Conservation (phyloP, 495 filamentous ascomycete genomes). For the Penicillium salamii region DNA sequence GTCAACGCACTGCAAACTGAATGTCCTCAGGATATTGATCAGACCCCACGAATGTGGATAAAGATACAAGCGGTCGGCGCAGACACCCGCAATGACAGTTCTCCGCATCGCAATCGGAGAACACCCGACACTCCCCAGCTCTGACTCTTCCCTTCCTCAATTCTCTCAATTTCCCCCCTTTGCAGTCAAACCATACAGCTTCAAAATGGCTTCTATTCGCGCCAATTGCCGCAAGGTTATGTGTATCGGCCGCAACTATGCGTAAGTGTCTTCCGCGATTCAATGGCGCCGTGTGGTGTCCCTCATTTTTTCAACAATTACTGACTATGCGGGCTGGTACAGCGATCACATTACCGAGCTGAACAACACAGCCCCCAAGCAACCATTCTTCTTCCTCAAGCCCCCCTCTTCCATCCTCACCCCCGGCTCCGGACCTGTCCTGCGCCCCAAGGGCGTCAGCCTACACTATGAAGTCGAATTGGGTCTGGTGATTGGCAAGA, state of each 20-base stretch:
- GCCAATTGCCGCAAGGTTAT: conserved; percentile 81
- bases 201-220: conserved; percentile 36
- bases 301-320: not conserved
- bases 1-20: too few species aligned
- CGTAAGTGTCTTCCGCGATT: conserved; percentile 53
- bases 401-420: conserved; percentile 77
- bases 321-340: conserved; percentile 11
- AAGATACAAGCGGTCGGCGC: conserved; percentile 17
- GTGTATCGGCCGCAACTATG: conserved; percentile 98
- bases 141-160: not conserved
- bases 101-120: conserved; percentile 18
- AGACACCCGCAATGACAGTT: conserved; percentile 4
- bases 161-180: not conserved
- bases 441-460: conserved; percentile 74
- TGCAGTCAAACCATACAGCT: not conserved
- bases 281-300: not conserved
- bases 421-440: conserved; percentile 74
- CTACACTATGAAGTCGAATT: conserved; percentile 97
- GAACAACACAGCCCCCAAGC: conserved; percentile 77
- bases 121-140: conserved; percentile 2
- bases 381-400: conserved; percentile 99
- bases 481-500: conserved; percentile 79
- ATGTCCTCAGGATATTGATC: too few species aligned
- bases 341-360: conserved; percentile 95
- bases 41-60: too few species aligned